Evolutionary conservation across 352 stramenopile genomes (phyloP).

Genomic region (Blastocystis sp.): DNA sequence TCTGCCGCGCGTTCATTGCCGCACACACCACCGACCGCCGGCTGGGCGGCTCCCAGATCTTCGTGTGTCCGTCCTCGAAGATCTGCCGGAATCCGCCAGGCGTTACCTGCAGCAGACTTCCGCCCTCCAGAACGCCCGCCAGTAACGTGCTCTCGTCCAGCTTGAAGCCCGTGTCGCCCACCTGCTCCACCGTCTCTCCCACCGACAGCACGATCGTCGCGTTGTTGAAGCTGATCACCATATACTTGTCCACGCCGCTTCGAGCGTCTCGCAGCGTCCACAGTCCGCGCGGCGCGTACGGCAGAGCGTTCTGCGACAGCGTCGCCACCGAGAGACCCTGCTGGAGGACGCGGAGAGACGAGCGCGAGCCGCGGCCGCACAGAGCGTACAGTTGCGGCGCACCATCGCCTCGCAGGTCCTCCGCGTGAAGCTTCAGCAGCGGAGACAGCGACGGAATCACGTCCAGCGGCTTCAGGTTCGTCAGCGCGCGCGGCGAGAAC

Average conservation of each 20-base stretch:
- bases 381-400: conserved; percentile 89
- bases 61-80: conserved; percentile 77
- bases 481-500: conserved; percentile 62
- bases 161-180: conserved; percentile 84
- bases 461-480: conserved; percentile 67
- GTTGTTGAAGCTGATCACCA: conserved; percentile 98
- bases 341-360: conserved; percentile 81
- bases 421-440: conserved; percentile 83
- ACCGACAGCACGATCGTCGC: conserved; percentile 90
- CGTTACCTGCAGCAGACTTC: conserved; percentile 89
- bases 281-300: conserved; percentile 81
- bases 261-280: conserved; percentile 71
- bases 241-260: conserved; percentile 69
- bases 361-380: conserved; percentile 80
- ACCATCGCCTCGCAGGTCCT: conserved; percentile 75
- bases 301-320: conserved; percentile 85
- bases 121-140: conserved; percentile 81
- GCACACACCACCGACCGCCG: conserved; percentile 85
- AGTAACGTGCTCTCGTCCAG: conserved; percentile 83
- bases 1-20: conserved; percentile 85
- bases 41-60: conserved; percentile 88
- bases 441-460: conserved; percentile 79
- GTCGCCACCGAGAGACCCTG: conserved; percentile 89
- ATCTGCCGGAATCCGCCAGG: conserved; percentile 86
- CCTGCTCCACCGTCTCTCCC: conserved; percentile 91